These are phyloP conservation scores for Parafenestella ontariensis DNA, from an alignment of 2,329 filamentous ascomycete species.

Conservation along the genomic window DNA sequence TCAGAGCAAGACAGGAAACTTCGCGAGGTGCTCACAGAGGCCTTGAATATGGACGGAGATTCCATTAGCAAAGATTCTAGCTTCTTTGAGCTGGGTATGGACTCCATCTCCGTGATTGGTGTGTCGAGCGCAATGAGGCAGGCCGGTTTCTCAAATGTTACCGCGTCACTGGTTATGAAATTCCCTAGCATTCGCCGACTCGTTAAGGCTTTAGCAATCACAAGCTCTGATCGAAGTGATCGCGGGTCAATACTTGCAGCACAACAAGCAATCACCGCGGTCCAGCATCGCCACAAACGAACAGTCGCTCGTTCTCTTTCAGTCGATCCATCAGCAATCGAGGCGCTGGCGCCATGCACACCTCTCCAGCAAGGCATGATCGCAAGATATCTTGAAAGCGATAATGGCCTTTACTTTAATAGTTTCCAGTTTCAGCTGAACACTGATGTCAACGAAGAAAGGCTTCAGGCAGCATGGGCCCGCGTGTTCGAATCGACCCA, in stretches of 20 bases:
- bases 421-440: conserved; percentile 69
- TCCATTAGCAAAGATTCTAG: conserved; percentile 65
- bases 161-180: conserved; percentile 72
- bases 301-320: conserved; percentile 61
- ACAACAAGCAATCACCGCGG: conserved; percentile 68
- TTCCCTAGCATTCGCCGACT: conserved; percentile 55
- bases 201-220: conserved; percentile 39
- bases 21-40: conserved; percentile 61
- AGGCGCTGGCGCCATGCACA: conserved; percentile 82
- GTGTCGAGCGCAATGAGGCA: conserved; percentile 70
- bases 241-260: conserved; percentile 55
- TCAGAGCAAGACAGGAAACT: conserved; percentile 57
- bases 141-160: conserved; percentile 66
- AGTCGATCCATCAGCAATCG: conserved; percentile 63
- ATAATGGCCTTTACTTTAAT: conserved; percentile 75
- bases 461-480: conserved; percentile 66
- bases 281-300: conserved; percentile 66
- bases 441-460: conserved; percentile 52
- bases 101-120: conserved; percentile 83
- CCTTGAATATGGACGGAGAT: conserved; percentile 56
- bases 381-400: conserved; percentile 68
- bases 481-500: conserved; percentile 61
- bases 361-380: conserved; percentile 88
- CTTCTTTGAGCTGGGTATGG: conserved; percentile 85
- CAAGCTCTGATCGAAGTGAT: conserved; percentile 1